A percentile compares a stretch with the other conserved stretches of the same genome.
Conservation (phyloP, 2,329 filamentous ascomycete species). For the Talaromyces pinophilus region DNA sequence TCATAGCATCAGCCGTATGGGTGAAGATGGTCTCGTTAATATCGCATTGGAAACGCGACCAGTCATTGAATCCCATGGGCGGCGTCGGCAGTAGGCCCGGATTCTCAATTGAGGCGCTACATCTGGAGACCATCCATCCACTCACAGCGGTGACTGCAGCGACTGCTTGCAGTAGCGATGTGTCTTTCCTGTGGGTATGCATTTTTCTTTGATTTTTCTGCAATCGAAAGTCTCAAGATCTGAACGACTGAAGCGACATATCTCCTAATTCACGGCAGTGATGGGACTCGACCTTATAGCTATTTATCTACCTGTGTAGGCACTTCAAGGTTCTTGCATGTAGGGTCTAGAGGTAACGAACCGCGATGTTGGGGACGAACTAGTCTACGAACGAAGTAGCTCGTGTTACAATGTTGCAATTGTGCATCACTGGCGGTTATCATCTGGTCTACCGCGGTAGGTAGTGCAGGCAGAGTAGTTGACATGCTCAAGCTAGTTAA, state of each 20-base stretch:
- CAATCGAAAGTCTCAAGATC: neutral
- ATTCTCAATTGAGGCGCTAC: conserved; percentile 27
- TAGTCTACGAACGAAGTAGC: neutral
- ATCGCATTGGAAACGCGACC: conserved; percentile 52
- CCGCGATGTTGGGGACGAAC: neutral
- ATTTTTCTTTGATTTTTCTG: neutral
- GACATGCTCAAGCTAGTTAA: too few relatives aligned
- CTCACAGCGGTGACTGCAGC: conserved; percentile 13
- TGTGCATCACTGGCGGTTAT: neutral
- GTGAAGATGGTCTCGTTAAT: conserved; percentile 54
- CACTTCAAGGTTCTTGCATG: neutral
- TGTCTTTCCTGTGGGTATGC: neutral
- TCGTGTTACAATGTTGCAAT: conserved; percentile 16
- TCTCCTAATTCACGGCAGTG: neutral
- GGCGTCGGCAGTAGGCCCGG: conserved; percentile 39
- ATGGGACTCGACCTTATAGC: neutral
- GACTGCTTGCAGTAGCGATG: conserved; percentile 8
- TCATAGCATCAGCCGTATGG: conserved; percentile 51
- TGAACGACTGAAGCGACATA: neutral
- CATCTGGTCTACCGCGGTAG: neutral
- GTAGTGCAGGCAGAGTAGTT: neutral
- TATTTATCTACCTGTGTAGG: neutral
- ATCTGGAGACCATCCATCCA: conserved; percentile 17
- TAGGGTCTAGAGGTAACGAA: neutral
- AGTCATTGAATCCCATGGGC: conserved; percentile 58